Evolutionary conservation across 768 basidiomycete species (phyloP).

Genomic region (Auriscalpium microsporum): DNA sequence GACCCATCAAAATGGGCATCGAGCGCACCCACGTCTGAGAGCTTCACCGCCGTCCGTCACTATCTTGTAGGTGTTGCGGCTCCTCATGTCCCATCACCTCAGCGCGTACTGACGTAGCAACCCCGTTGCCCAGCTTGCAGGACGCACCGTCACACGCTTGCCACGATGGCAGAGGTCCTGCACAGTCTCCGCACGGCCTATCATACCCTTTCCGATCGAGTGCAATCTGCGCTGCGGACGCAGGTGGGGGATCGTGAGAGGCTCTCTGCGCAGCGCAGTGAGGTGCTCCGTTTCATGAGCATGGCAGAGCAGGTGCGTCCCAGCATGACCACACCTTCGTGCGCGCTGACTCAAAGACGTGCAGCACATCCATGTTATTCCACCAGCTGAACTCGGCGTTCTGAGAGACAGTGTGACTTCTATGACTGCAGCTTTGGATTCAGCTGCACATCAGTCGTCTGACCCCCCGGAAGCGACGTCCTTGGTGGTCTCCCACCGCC

Average conservation of each 20-base stretch:
- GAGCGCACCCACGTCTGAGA: too few relatives aligned
- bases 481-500: background rate
- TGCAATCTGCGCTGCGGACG: background rate
- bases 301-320: background rate
- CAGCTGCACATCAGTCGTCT: background rate
- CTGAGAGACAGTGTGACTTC: background rate
- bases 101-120: too few relatives aligned
- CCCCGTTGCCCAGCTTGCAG: too few relatives aligned
- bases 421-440: background rate
- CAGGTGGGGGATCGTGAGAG: background rate
- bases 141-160: too few relatives aligned
- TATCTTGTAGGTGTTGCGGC: too few relatives aligned
- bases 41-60: too few relatives aligned
- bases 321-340: background rate
- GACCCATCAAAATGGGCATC: too few relatives aligned
- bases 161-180: background rate
- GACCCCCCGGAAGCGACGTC: background rate
- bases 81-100: too few relatives aligned
- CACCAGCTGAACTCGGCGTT: background rate
- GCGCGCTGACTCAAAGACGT: background rate
- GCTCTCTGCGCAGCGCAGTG: background rate
- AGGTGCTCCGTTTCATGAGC: background rate
- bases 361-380: conserved; percentile 4
- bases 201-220: background rate
- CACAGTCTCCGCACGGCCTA: background rate